A percentile compares a stretch with the other conserved stretches of the same genome.
These are phyloP conservation scores for Spongospora subterranea DNA, from an alignment of 208 protist species.

Conservation along the genomic window DNA sequence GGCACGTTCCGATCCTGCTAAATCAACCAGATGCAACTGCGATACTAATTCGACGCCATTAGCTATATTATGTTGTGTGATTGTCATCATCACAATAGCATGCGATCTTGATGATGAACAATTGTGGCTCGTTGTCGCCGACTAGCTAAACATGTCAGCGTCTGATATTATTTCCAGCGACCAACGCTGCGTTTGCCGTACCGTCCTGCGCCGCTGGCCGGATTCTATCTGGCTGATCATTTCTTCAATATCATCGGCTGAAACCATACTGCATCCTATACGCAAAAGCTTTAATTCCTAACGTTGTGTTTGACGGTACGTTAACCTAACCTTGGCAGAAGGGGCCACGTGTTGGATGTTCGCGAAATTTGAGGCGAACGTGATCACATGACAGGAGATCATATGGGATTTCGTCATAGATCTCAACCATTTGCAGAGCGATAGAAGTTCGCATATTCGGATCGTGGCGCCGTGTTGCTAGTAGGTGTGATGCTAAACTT, in stretches of 20 bases:
- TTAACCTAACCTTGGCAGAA: neutral
- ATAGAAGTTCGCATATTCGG: neutral
- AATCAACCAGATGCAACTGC: neutral
- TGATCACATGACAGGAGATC: constrained; percentile 6
- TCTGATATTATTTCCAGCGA: too few relatives aligned
- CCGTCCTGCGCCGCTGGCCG: neutral
- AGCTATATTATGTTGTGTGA: neutral
- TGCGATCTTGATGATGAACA: neutral
- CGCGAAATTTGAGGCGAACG: neutral
- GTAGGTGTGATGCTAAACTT: neutral
- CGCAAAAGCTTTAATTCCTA: too few relatives aligned
- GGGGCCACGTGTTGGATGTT: constrained; percentile 31
- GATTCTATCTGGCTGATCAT: neutral
- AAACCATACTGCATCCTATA: neutral
- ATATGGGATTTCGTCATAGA: constrained; percentile 27
- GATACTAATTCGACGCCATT: neutral
- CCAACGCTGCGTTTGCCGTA: too few relatives aligned
- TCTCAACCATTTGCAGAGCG: neutral
- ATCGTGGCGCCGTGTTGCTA: neutral
- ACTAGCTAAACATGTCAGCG: too few relatives aligned
- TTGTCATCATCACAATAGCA: neutral
- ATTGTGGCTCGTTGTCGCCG: neutral
- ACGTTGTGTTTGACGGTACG: too few relatives aligned
- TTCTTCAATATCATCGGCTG: neutral
- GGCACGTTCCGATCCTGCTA: neutral